Conservation (phyloP, 1,139 yeast species). For the Tardiomyces digboiensis region DNA sequence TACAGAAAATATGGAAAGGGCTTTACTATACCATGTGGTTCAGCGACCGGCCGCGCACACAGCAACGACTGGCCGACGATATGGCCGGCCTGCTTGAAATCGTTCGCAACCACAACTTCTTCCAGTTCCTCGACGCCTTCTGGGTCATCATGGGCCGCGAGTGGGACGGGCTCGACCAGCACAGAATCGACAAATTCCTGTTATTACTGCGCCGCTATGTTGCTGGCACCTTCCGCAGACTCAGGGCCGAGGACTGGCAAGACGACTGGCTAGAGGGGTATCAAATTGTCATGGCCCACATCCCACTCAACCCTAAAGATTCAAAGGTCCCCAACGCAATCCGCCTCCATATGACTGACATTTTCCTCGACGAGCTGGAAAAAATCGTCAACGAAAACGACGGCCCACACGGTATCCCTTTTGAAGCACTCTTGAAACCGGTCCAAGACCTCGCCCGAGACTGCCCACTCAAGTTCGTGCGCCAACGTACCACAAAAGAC, state of each 20-base stretch:
- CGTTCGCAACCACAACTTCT: constrained; percentile 35
- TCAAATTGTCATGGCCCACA: constrained; percentile 31
- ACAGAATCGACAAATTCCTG: constrained; percentile 82
- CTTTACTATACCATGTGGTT: constrained; percentile 94
- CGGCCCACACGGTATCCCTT: constrained; percentile 41
- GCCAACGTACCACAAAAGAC: constrained; percentile 56
- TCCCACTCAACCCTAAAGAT: constrained; percentile 27
- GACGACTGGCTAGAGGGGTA: constrained; percentile 37
- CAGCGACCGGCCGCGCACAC: constrained; percentile 88
- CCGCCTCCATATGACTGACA: constrained; percentile 78
- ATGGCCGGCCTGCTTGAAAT: constrained; percentile 48
- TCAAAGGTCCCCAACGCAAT: constrained; percentile 61
- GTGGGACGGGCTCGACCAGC: constrained; percentile 69
- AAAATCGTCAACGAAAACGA: constrained; percentile 43
- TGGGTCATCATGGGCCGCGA: constrained; percentile 75
- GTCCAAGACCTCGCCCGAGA: constrained; percentile 42
- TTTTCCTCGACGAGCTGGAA: constrained; percentile 78
- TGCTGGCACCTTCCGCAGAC: constrained; percentile 51
- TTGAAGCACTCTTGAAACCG: constrained; percentile 46
- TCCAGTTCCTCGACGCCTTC: constrained; percentile 59
- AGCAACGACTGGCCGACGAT: constrained; percentile 70
- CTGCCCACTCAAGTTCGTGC: constrained; percentile 52
- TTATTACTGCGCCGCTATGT: constrained; percentile 71
- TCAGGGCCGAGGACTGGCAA: constrained; percentile 51
- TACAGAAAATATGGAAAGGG: constrained; percentile 90